These are phyloP conservation scores for Backusella australiensis DNA, from an alignment of 192 early-diverging fungal species.

Conservation along the genomic window DNA sequence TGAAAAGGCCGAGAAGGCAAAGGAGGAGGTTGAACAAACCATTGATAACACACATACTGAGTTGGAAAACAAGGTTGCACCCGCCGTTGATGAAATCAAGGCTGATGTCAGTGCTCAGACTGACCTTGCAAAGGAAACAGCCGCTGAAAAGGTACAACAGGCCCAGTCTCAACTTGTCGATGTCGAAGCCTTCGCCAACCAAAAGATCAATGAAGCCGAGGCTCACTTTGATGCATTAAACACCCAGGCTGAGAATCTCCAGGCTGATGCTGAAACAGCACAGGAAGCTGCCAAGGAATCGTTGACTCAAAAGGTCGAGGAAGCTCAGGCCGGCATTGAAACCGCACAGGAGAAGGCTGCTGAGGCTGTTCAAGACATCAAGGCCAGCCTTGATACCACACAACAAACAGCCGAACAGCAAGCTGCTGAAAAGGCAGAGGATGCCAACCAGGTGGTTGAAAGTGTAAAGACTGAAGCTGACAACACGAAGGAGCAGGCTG, in stretches of 20 bases:
- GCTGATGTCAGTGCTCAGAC: not conserved
- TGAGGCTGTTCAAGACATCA: not conserved
- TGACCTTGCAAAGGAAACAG: not conserved
- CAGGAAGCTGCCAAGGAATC: not conserved
- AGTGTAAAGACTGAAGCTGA: not conserved
- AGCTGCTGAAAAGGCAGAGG: not conserved
- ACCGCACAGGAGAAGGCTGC: not conserved
- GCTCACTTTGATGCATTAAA: not conserved
- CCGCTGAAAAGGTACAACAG: not conserved
- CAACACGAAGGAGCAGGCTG: not conserved
- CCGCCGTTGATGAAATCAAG: not conserved
- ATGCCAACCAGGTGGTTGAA: not conserved
- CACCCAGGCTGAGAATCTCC: not conserved
- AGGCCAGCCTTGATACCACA: not conserved
- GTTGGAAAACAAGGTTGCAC: not conserved
- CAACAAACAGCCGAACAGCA: not conserved
- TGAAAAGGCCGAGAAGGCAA: not conserved
- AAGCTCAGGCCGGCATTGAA: not conserved
- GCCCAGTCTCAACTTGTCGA: not conserved
- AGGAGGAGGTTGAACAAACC: not conserved
- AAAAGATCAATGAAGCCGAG: not conserved
- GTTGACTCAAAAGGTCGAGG: not conserved
- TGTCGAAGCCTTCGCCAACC: not conserved
- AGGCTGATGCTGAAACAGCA: conserved; percentile 1
- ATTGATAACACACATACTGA: not conserved